phyloP scores from a whole-genome alignment of 495 filamentous ascomycete genomes.

The Penicillium tannophilum region DNA sequence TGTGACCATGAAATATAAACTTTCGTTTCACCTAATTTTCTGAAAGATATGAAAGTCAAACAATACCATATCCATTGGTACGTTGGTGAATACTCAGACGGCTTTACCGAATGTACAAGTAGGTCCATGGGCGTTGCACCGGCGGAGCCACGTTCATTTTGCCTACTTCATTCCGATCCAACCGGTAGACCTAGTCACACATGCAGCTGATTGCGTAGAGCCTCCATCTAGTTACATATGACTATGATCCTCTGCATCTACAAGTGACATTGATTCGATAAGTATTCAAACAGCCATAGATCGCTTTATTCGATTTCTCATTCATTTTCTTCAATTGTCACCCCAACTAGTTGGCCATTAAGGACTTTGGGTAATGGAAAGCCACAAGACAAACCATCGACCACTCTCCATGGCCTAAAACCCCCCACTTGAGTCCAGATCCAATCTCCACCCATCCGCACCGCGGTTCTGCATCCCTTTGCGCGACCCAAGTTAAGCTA shows the following conservation, averaged over 20 bases:
- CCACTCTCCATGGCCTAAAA: background rate
- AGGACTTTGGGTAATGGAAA: background rate
- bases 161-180: background rate
- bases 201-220: background rate
- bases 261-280: background rate
- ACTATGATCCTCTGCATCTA: background rate
- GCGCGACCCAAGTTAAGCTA: background rate
- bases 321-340: background rate
- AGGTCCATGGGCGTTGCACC: too few species aligned
- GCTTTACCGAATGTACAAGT: too few species aligned
- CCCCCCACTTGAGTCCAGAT: slow-evolving; percentile 3
- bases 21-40: background rate
- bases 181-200: background rate
- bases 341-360: background rate
- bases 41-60: too few species aligned
- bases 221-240: background rate
- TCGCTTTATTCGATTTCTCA: too few species aligned
- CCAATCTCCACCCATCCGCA: slow-evolving; percentile 1
- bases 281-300: background rate
- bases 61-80: too few species aligned
- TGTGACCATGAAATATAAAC: background rate
- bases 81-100: too few species aligned
- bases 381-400: background rate
- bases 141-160: background rate
- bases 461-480: background rate